Base-by-base conservation (phyloP, 192 early-diverging fungal genomes). In the Pilaira anomala region DNA sequence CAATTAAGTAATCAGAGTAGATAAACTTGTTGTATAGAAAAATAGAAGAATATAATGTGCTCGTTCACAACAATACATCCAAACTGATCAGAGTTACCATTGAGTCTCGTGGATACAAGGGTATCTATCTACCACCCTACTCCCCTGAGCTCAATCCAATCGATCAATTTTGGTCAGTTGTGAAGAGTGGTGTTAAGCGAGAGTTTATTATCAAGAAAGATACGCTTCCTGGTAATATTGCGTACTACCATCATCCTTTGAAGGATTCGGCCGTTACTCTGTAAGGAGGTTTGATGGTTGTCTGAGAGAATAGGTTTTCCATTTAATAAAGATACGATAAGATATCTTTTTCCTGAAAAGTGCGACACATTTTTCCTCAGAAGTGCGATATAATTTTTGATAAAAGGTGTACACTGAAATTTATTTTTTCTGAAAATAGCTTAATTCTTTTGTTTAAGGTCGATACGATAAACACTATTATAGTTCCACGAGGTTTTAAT, bases 101-200 rank as follows among this genome's bases (percentile, higher is more conserved):
- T 41, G 45, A 58, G 21, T 1, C 3, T 3, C 48, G 39, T 5
- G 55, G 68, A 1, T 33, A 64, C 24, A 48, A 52, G 1, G 51
- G 62, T 33, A 13, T 64, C 21, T 70, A 58, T 30, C 29, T 62
- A 4, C 60, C 67, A 24, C 45, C 60, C 2, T 54, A 57, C 18
- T 68, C 67, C 18, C 42, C 60, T 22, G 58, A 60, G 29, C 54
- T 68, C 3, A 68, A 62, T 28, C 67, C 60, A n/a, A 62, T 57
- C 14, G 67, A 68, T 30, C 48, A 68, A 11, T 68, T 55, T 22
- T 62, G 60, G 67, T 62, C 60, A 9, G 7, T 53, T 30, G 26
- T 53, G 1, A 53, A 53, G 22, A 51, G 51, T 53, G 51, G 51
- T 29, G 51, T 53, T 14, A 53, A 53, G 28, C 25, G 24, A 9